Percentiles rank a stretch among this genome's conserved stretches.
These are phyloP conservation scores for Kuraishia borneana DNA, from an alignment of 805 yeast genomes.

Conservation along the genomic window DNA sequence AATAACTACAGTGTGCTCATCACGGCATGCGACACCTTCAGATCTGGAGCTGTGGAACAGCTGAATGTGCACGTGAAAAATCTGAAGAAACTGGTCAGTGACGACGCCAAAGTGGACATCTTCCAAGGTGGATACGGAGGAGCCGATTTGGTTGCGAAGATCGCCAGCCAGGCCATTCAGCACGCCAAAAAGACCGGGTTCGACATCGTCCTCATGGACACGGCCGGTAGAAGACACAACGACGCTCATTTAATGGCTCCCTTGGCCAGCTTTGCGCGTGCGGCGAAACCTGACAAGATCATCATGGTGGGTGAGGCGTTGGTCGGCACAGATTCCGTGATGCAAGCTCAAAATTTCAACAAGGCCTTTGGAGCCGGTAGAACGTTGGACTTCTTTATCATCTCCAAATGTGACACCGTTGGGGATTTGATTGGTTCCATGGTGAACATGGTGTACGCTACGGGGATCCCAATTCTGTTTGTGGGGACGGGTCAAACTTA, in stretches of 20 bases:
- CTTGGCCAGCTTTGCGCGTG: constrained; percentile 85
- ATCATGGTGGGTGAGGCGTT: constrained; percentile 98
- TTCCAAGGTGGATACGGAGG: constrained; percentile 96
- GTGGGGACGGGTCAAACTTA: constrained; percentile 97
- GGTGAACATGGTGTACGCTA: constrained; percentile 96
- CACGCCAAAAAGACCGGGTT: constrained; percentile 58
- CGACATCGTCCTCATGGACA: constrained; percentile 87
- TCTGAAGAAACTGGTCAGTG: constrained; percentile 52
- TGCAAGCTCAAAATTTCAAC: constrained; percentile 89
- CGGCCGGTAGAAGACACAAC: constrained; percentile 96
- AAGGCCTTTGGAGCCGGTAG: constrained; percentile 83
- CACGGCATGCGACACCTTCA: constrained; percentile 95
- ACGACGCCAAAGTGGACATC: constrained; percentile 46
- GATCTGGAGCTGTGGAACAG: constrained; percentile 99
- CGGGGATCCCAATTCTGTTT: constrained; percentile 88
- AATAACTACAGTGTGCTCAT: constrained; percentile 78
- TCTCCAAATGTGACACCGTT: constrained; percentile 93
- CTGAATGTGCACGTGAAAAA: constrained; percentile 87
- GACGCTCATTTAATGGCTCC: constrained; percentile 95
- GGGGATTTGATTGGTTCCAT: constrained; percentile 94
- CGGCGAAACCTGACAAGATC: constrained; percentile 91
- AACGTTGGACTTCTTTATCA: constrained; percentile 77
- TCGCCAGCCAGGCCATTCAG: constrained; percentile 84
- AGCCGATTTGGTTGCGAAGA: constrained; percentile 85
- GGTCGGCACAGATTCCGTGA: constrained; percentile 95